phyloP scores from a whole-genome alignment of 2,329 filamentous ascomycete genomes.

The Colletotrichum kahawae region DNA sequence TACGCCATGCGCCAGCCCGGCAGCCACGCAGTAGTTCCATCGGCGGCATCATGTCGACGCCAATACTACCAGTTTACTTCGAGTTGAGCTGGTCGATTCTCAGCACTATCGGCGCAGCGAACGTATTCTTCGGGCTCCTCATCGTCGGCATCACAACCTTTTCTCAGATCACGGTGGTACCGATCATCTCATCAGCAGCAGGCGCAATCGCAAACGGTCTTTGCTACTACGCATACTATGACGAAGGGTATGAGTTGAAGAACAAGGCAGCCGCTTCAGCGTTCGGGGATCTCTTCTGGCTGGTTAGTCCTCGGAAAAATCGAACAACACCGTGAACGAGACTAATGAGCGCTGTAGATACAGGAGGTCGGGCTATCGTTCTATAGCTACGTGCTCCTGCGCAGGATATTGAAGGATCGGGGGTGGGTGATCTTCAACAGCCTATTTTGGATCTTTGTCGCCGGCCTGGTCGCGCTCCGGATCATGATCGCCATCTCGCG shows the following conservation, averaged over 20 bases:
- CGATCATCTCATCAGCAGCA: conserved; percentile 41
- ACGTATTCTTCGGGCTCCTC: conserved; percentile 41
- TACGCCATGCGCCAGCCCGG: background rate
- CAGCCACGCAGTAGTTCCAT: background rate
- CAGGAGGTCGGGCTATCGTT: conserved; percentile 50
- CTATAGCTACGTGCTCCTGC: conserved; percentile 58
- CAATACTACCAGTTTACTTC: conserved; percentile 35
- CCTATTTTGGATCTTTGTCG: conserved; percentile 63
- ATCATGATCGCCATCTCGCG: conserved; percentile 39
- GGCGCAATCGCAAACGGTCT: conserved; percentile 46
- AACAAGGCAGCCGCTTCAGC: conserved; percentile 38
- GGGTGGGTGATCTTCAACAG: conserved; percentile 48
- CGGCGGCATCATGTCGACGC: background rate
- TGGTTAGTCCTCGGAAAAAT: conserved; percentile 30
- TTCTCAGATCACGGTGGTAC: conserved; percentile 42
- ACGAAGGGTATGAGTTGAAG: conserved; percentile 24
- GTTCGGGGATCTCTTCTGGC: conserved; percentile 45
- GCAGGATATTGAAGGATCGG: conserved; percentile 51
- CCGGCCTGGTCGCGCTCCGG: conserved; percentile 55
- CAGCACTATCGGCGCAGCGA: conserved; percentile 47
- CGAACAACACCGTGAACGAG: background rate
- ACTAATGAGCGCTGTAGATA: conserved; percentile 30
- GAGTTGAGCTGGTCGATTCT: conserved; percentile 51
- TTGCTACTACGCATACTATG: conserved; percentile 48
- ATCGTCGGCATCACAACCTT: conserved; percentile 44